Conservation (phyloP, 176 grass and related monocot species). For the Otatea glauca region DNA sequence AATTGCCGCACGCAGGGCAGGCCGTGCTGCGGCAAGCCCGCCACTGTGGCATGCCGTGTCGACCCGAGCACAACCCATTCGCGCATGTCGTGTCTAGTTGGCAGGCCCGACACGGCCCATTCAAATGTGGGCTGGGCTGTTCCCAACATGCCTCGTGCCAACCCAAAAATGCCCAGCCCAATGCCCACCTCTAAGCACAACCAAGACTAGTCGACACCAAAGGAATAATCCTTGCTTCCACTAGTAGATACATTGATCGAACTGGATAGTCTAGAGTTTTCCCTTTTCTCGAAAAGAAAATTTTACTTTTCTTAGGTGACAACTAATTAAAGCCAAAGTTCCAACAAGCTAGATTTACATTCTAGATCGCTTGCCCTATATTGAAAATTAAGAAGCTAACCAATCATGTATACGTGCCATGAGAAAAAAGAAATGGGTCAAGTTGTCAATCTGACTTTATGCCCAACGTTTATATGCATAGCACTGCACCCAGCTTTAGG, state of each 20-base stretch:
- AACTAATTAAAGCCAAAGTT: conserved; percentile 39
- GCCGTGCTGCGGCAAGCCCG: too few relatives aligned
- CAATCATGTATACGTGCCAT: conserved; percentile 29
- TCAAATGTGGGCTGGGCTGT: too few relatives aligned
- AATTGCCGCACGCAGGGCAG: too few relatives aligned
- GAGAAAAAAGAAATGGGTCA: conserved; percentile 33
- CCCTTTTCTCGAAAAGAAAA: neutral
- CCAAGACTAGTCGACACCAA: neutral
- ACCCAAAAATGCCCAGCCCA: too few relatives aligned
- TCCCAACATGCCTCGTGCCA: too few relatives aligned
- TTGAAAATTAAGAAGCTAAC: conserved; percentile 44
- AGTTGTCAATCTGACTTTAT: conserved; percentile 53
- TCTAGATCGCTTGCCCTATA: conserved; percentile 47
- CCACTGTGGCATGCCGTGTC: too few relatives aligned
- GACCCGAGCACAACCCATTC: too few relatives aligned
- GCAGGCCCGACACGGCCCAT: too few relatives aligned
- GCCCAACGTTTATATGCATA: conserved; percentile 41
- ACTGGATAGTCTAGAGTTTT: conserved; percentile 26
- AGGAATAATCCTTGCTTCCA: neutral
- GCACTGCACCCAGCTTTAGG: conserved; percentile 33
- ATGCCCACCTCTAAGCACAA: neutral
- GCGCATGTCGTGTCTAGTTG: too few relatives aligned
- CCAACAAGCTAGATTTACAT: conserved; percentile 46
- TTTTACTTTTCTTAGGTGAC: conserved; percentile 30
- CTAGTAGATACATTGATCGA: conserved; percentile 11